Base-by-base conservation (phyloP, 2,329 filamentous ascomycete genomes). In the Arthrobotrys conoides region DNA sequence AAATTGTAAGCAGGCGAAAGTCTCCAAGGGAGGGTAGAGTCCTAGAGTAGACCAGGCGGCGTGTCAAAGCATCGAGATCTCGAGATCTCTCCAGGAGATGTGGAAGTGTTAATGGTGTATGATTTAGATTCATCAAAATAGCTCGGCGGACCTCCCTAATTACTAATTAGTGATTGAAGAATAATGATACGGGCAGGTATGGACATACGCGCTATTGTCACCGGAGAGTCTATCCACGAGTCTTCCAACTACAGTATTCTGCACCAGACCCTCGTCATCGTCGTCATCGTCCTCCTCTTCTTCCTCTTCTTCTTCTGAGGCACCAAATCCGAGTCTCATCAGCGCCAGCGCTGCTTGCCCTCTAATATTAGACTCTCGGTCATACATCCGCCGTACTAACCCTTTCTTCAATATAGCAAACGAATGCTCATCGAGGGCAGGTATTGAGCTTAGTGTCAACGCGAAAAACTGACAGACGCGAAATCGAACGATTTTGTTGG, bases 401-500 rank as follows among this genome's bases (percentile, higher is more conserved):
- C 91, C 92, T 67, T 93, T 88, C 66, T 93, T 89, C 77, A 98
- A 87, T 76, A 93, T 89, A 82, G 94, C 90, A 83, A 97, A 99
- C n/a, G 78, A 69, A 18, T 71, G 38, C 12, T 76, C 80, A 83
- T 97, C 94, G 82, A 82, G 79, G 1, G 93, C 91, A 80, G 97
- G 93, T 27, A 99, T 88, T 12, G 92, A 96, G 85, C 97, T 97
- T 24, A 99, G 91, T 80, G 97, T 91, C 83, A 97, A 93, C 1
- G 94, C 92, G 67, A 97, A 90, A 66, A 97, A 89, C 83, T 99
- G 96, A 0, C 95, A 96, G 3, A 94, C 90, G 75, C 96, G 89
- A 85, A 93, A 99, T 75, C 96, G 90, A 57, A 98, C 92, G 76
- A 92, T 92, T 85, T 97, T 98, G 85, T 99, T 96, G 85, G 97